Evolutionary conservation across 805 yeast species (phyloP), one percentile per base, ranked within the genome.

Genomic region (Kodamaea kaohsiungensis): DNA sequence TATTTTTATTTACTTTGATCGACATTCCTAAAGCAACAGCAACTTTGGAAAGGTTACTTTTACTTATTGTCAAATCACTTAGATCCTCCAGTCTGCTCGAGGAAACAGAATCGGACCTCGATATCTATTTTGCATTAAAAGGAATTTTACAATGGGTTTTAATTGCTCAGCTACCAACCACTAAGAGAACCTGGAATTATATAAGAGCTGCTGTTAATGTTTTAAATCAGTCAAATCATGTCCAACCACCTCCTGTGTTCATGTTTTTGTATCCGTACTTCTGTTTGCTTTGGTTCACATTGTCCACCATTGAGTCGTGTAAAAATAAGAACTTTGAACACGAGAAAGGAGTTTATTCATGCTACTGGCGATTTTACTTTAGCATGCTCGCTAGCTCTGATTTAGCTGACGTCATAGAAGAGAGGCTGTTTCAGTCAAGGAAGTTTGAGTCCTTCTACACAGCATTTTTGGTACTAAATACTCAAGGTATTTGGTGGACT

Each of bases 61-160:
- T 52, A 2, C 63, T 54, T 5, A 45, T 74, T 30, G 50, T 56
- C 1, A 58, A 50, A 17, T 19, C 38, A 7, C 37, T 54, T 7
- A 17, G 49, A 4, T 49, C 49, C 7, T 43, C 52, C 7, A 51
- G 38, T 8, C 12, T 48, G 2, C 43, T 35, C 2, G 39, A 52
- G 0, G 19, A 3, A 7, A 16, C 43, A 12, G 18, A 17, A 2
- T 16, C 19, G 13, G 45, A 40, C 7, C 22, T 15, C 2, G 67
- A 64, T n/a, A 37, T 66, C 3, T 61, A 61, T 18, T 49, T 54
- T 1, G 63, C 69, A 1, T 40, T 71, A 2, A 58, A 58, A 27
- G 58, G 57, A 0, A 42, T 75, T 7, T 56, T 71, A 4, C 59
- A 62, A 40, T 75, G 79, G 79, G 48, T 56, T 33, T 59, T 75